Base-by-base conservation (phyloP, 192 early-diverging fungal genomes). In the Coemansia sp. region DNA sequence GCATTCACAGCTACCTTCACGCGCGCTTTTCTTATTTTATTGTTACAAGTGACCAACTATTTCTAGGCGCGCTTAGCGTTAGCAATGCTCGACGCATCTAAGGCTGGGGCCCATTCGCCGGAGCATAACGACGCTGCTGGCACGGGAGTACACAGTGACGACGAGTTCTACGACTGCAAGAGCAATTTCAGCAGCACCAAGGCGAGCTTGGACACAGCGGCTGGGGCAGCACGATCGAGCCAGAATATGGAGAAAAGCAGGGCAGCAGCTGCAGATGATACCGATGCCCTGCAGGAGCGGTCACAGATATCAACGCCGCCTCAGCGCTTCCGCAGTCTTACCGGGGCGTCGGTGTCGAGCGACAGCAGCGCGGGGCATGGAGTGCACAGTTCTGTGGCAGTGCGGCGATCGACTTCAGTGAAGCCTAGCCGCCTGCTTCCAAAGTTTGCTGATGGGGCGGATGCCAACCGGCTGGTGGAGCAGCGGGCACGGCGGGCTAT, bases 401-500 rank as follows among this genome's bases (percentile, higher is more conserved):
- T 79, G 57, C 70, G 71, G 14, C 71, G 76, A 54, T 70, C 76
- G 46, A 64, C 76, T 15, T 69, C 76, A 14, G 50, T 67, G 14
- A 63, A 48, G 9, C 60, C 50, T 36, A 65, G 58, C 24, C 5
- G 5, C 47, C 24, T 62, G 11, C 11, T 23, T 21, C 18, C 18
- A 1, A 59, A 56, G 17, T 36, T 28, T 8, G 51, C 42, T 11
- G 24, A 38, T 14, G 31, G 63, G 10, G 55, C 18, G 11, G 61
- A 37, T 31, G 46, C 48, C 4, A 61, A 20, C 9, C 34, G 36
- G 34, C 61, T 73, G 20, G 66, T 70, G 8, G 76, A 79, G 46
- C 70, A 70, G 60, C 66, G 76, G 8, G 76, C 76, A n/a, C 76
- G 76, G 5, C 60, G 71, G 0, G 76, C 76, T 1, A 71, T 71